Evolutionary conservation across 2,329 filamentous ascomycete species (phyloP).

Genomic region (Fusarium phyllophilum): DNA sequence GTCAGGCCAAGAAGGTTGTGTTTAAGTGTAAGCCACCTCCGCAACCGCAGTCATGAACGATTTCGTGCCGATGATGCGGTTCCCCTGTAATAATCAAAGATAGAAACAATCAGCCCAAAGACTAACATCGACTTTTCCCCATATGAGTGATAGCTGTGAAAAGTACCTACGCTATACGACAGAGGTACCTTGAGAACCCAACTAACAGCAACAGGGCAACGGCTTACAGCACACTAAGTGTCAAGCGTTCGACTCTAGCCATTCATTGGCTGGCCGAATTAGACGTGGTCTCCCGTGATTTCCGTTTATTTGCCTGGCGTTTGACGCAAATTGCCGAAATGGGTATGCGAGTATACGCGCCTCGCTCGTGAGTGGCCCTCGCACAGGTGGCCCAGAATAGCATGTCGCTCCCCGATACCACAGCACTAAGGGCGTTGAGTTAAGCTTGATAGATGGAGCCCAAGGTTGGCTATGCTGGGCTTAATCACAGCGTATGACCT

Average conservation of each 20-base stretch:
- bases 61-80: neutral
- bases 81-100: neutral
- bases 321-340: slow-evolving; percentile 6
- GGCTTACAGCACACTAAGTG: neutral
- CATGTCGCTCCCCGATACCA: neutral
- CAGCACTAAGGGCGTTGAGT: neutral
- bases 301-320: slow-evolving; percentile 4
- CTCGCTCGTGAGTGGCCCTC: slow-evolving; percentile 12
- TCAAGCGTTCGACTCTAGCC: neutral
- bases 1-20: slow-evolving; percentile 4
- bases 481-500: neutral
- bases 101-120: neutral
- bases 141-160: neutral
- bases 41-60: neutral
- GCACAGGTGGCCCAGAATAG: slow-evolving; percentile 24
- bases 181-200: neutral
- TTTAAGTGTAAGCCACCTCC: slow-evolving; percentile 3
- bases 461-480: neutral
- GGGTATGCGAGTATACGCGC: neutral
- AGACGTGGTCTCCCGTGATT: neutral
- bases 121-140: neutral
- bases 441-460: slow-evolving; percentile 6
- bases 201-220: neutral
- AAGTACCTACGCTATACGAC: neutral
- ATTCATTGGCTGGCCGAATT: neutral